Conservation (phyloP, 176 grass and related monocot species). For the Typha latifolia region DNA sequence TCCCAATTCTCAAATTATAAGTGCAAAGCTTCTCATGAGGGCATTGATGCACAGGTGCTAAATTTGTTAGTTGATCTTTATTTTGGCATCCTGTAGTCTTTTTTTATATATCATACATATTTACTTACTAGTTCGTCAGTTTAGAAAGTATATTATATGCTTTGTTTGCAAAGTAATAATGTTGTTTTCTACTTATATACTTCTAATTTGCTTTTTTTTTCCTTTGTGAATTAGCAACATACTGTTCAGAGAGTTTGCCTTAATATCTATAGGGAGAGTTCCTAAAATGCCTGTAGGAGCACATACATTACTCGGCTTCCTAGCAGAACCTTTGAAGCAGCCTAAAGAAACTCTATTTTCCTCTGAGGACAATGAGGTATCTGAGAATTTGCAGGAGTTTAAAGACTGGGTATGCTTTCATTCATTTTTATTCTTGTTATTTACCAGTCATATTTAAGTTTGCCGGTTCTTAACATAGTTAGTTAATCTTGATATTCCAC, state of each 20-base stretch:
- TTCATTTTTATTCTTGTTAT: slow-evolving; percentile 2
- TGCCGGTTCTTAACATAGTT: neutral
- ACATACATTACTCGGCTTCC: slow-evolving; percentile 87
- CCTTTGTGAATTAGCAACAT: slow-evolving; percentile 60
- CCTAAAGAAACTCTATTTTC: slow-evolving; percentile 65
- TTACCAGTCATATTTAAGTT: neutral
- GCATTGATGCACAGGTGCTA: slow-evolving; percentile 79
- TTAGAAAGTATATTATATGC: no score
- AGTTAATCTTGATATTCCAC: neutral
- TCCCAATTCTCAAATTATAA: slow-evolving; percentile 53
- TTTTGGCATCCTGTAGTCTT: neutral
- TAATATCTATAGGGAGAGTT: slow-evolving; percentile 90
- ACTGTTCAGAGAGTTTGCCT: slow-evolving; percentile 85
- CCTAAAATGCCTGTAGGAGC: slow-evolving; percentile 80
- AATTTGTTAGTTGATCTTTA: slow-evolving; percentile 12
- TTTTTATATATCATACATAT: no score
- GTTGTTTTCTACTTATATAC: neutral
- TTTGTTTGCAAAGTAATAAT: no score
- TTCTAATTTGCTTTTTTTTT: slow-evolving; percentile 20
- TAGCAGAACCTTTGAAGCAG: slow-evolving; percentile 88
- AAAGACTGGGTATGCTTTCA: slow-evolving; percentile 83
- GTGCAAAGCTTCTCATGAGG: slow-evolving; percentile 76
- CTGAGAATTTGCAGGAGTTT: slow-evolving; percentile 78
- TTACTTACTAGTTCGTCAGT: no score
- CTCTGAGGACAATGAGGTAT: slow-evolving; percentile 46